Evolutionary conservation across 305 asterid genomes (phyloP).

Genomic region (Withania somnifera): DNA sequence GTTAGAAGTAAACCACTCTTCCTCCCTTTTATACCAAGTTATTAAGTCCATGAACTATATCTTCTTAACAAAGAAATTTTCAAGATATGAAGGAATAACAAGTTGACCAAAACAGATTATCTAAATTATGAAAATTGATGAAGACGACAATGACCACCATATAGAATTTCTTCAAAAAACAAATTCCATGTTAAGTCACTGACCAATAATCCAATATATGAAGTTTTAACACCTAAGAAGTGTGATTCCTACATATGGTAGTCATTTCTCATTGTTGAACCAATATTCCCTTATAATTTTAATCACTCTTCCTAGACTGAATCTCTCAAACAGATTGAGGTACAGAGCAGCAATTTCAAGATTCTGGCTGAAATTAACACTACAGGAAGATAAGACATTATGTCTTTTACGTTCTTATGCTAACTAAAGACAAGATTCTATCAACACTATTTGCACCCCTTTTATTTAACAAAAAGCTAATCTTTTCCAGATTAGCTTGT

Average conservation of each 20-base stretch:
- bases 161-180: background rate
- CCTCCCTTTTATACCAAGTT: constrained; percentile 17
- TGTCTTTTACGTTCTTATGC: background rate
- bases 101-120: background rate
- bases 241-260: background rate
- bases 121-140: background rate
- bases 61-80: constrained; percentile 26
- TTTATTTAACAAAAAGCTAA: background rate
- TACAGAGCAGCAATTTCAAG: background rate
- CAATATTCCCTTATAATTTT: background rate
- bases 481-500: background rate
- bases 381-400: background rate
- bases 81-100: constrained; percentile 27
- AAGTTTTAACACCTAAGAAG: background rate
- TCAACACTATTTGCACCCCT: background rate
- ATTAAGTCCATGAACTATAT: constrained; percentile 17
- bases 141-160: background rate
- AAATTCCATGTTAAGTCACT: background rate
- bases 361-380: background rate
- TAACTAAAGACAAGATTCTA: background rate
- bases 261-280: background rate
- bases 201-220: background rate
- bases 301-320: background rate
- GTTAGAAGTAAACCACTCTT: constrained; percentile 29
- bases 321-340: background rate